Conservation (phyloP, 2,329 filamentous ascomycete species). For the Dactylonectria macrodidyma region DNA sequence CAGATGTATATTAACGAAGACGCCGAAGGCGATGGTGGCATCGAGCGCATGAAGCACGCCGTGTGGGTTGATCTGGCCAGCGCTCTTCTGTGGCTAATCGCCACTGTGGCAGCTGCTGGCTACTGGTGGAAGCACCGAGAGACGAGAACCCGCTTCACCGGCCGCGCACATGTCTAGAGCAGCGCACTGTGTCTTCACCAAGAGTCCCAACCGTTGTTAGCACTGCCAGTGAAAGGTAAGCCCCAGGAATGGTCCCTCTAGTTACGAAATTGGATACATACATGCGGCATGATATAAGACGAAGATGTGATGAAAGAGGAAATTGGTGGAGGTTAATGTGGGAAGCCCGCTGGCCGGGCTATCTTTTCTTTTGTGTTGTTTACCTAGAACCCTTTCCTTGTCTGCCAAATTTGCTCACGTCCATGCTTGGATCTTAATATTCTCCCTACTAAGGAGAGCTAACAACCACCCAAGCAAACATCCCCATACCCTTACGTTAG, state of each 20-base stretch:
- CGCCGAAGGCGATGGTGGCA: slow-evolving; percentile 72
- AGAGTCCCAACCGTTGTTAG: neutral
- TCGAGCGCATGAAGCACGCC: slow-evolving; percentile 86
- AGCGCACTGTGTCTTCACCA: neutral
- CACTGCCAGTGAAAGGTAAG: neutral
- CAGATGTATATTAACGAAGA: slow-evolving; percentile 81
- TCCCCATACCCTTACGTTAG: neutral
- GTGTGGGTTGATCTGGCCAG: slow-evolving; percentile 87
- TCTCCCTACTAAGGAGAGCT: neutral
- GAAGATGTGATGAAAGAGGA: slow-evolving; percentile 5
- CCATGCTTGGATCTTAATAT: neutral
- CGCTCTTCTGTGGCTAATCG: slow-evolving; percentile 82
- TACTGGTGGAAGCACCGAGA: slow-evolving; percentile 74
- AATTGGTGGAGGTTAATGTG: neutral
- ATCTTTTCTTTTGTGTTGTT: neutral
- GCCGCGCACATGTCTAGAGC: slow-evolving; percentile 68
- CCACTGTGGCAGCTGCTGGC: slow-evolving; percentile 66
- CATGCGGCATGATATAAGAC: neutral
- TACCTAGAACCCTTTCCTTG: neutral
- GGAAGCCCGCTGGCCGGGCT: slow-evolving; percentile 37
- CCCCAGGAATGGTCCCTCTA: neutral
- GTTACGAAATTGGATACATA: neutral
- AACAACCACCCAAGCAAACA: neutral
- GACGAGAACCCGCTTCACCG: slow-evolving; percentile 69
- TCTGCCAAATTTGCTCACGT: neutral